Evolutionary conservation across 2,329 filamentous ascomycete genomes (phyloP), one percentile per base, ranked within the genome.

Genomic region (Ophiosphaerella herpotricha): DNA sequence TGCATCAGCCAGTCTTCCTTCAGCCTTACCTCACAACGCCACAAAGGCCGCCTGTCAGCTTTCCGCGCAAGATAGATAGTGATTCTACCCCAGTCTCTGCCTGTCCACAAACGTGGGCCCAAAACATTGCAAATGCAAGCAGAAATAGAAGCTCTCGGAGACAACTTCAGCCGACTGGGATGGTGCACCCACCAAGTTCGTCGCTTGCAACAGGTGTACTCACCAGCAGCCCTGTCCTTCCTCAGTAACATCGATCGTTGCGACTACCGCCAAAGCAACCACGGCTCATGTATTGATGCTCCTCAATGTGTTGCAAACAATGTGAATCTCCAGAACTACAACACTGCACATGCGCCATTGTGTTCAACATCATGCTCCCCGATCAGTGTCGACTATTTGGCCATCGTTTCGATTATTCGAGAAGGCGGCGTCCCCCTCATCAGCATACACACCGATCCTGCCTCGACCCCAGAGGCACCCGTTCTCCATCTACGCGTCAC

Each of bases 171-270:
- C 26, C 26, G 11, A 29, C 26, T 29, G 11, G 42, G 47, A 21
- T 50, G 47, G 47, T 50, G 47, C 35, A 12, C 36, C 8, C 47
- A 50, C 14, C 47, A 50, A 16, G 26, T 41, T 14, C 40, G 29
- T 16, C 29, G 41, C 16, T 23, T 50, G 7, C 40, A 39, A n/a
- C 48, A 23, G 26, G 16, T 16, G 9, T 42, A 24, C 23, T 29
- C 26, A 7, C 26, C 26, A 29, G 26, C 26, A 29, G 26, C 26
- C 26, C 11, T 29, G 26, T 29, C 26, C 11, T 29, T 29, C 26
- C 26, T 29, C 26, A 29, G 26, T 6, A 29, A 11, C 26, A 29
- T 29, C 26, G 21, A 51, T 39, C 43, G 39, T 13, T 34, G 39
- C 21, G 16, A 23, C n/a, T 51, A 43, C 26, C 43, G 43, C 12